phyloP scores from a whole-genome alignment of 352 stramenopile species.

The Phytophthora ramorum region DNA sequence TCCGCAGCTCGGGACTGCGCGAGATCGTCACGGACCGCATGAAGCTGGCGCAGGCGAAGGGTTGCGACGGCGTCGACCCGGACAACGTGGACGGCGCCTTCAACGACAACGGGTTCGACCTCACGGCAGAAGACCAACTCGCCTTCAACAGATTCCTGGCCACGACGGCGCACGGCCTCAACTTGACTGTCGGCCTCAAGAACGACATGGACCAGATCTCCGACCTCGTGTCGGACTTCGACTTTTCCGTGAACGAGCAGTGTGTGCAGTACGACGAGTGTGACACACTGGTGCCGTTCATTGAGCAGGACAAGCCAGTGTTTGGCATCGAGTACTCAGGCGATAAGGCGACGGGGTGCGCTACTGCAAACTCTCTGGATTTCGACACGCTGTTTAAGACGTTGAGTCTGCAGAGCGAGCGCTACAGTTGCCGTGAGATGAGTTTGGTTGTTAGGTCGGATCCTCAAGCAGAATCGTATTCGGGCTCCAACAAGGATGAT shows the following conservation, averaged over 20 bases:
- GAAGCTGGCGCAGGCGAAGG: constrained; percentile 49
- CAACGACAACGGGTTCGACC: constrained; percentile 42
- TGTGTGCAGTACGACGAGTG: constrained; percentile 65
- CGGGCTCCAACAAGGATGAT: not conserved
- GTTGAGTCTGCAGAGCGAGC: constrained; percentile 38
- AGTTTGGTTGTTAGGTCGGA: not conserved
- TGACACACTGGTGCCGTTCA: constrained; percentile 45
- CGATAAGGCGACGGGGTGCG: constrained; percentile 33
- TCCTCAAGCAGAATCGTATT: not conserved
- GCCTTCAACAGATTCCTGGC: constrained; percentile 60
- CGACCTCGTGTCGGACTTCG: constrained; percentile 48
- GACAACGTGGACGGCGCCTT: constrained; percentile 65
- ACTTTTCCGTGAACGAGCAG: constrained; percentile 71
- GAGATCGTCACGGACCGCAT: constrained; percentile 55
- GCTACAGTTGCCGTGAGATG: constrained; percentile 42
- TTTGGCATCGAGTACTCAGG: constrained; percentile 67
- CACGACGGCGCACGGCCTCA: constrained; percentile 42
- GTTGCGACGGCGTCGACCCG: constrained; percentile 61
- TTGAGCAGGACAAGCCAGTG: constrained; percentile 58
- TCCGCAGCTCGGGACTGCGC: constrained; percentile 36
- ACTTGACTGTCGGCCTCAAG: constrained; percentile 60
- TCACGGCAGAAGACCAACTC: constrained; percentile 48
- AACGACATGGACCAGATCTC: constrained; percentile 55
- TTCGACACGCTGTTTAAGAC: constrained; percentile 53
- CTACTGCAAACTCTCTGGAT: constrained; percentile 37